phyloP scores from a whole-genome alignment of 768 basidiomycete genomes.

The Clitopilus hobsonii region DNA sequence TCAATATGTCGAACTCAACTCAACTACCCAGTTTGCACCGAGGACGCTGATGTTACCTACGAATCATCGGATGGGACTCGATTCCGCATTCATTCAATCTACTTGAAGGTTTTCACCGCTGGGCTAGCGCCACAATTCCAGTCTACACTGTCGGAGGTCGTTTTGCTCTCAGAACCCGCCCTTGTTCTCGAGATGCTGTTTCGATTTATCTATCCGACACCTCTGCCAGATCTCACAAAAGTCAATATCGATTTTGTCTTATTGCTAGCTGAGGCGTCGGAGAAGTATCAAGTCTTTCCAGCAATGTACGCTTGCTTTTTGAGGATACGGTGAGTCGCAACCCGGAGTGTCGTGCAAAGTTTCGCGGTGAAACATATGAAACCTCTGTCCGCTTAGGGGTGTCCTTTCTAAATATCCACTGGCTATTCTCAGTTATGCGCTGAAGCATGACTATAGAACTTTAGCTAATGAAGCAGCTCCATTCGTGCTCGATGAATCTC shows the following conservation, averaged over 20 bases:
- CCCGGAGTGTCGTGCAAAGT: neutral
- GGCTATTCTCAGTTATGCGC: neutral
- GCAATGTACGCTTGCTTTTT: conserved; percentile 20
- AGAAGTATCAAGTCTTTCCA: conserved; percentile 27
- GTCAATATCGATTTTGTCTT: conserved; percentile 12
- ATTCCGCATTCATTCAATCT: conserved; percentile 18
- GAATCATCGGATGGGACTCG: conserved; percentile 16
- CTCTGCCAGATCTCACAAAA: conserved; percentile 15
- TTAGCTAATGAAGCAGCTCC: neutral
- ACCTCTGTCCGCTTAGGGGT: neutral
- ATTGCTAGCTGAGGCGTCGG: conserved; percentile 22
- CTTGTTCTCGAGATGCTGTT: conserved; percentile 21
- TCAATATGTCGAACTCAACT: no score
- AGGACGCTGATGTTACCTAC: conserved; percentile 16
- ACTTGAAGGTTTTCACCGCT: conserved; percentile 16
- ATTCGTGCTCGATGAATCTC: neutral
- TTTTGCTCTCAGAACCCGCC: conserved; percentile 17
- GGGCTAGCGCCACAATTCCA: conserved; percentile 19
- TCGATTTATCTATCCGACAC: conserved; percentile 20
- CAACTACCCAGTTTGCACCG: conserved; percentile 16
- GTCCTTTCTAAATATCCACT: neutral
- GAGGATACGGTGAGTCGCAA: conserved; percentile 18
- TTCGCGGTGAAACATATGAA: neutral
- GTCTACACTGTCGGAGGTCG: conserved; percentile 12
- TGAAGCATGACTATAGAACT: neutral